Evolutionary conservation across 2,329 filamentous ascomycete genomes (phyloP), one percentile per base, ranked within the genome.

Genomic region (Arthrobotrys iridis): DNA sequence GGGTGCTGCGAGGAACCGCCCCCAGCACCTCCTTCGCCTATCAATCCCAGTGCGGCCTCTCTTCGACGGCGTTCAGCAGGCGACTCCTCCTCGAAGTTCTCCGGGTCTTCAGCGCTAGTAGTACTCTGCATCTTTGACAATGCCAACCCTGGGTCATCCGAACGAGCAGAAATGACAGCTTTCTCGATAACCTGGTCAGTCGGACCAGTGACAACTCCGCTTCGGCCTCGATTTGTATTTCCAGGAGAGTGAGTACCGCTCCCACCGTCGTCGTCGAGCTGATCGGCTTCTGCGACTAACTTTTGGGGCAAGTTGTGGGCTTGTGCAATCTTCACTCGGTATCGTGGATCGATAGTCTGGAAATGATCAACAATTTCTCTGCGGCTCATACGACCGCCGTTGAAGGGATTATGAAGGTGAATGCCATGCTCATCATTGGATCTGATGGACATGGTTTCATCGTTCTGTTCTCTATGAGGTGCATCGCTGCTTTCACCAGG

Each of bases 61-160:
- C 92, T 87, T 62, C 92, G 85, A 41, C 90, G 86, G 67, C 90
- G 85, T 81, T 94, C 92, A 0, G 91, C 91, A 0, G 90, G 89
- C 0, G 91, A 93, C 82, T 93, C 91, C 87, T 81, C 0, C 84
- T 87, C 8, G 86, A 85, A 77, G 10, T 66, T 70, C 11, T 65
- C 76, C 1, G 73, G 58, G 22, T 67, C 24, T 8, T 63, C 45
- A 18, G 71, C 63, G 33, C 71, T 75, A 10, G 70, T 67, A 11
- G 64, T 46, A 20, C 28, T 68, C 13, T 63, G 55, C 40, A 75
- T 67, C 20, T 68, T 67, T 11, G 71, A 46, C 7, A 75, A 57
- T 33, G 71, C 63, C n/a, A 64, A 37, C 3, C 30, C 46, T 7
- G 71, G 71, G 30, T 68, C 58, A 18, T 37, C 13, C 3, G 57